Base-by-base conservation (phyloP, 352 stramenopile species). In the Phytophthora citricola region DNA sequence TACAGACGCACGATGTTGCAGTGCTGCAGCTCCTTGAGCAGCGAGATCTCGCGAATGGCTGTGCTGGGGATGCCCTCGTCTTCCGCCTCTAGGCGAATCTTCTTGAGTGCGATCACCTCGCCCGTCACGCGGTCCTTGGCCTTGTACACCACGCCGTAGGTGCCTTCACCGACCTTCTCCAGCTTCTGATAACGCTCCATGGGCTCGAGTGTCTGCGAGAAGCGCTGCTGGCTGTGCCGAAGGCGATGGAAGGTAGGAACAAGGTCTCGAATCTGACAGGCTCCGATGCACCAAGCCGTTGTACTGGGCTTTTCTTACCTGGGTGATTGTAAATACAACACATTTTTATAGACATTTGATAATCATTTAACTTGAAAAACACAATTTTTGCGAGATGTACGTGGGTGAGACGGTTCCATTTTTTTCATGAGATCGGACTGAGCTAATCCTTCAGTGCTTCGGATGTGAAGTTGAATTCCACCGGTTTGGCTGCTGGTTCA, bases 61-160 rank as follows among this genome's bases (percentile, higher is more conserved):
- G 97, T 99, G 62, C 98, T 97, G 32, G 98, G 98, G 67, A 99
- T 99, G 54, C 98, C 98, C 56, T 98, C 95, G 71, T 99, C 97
- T 55, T 98, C 91, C 41, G 97, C 97, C 76, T 99, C 98, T 38
- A 99, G 87, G 15, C 98, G 85, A 65, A 99, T 99, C 83, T 99
- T 99, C 85, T 99, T 99, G 46, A 99, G 83, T 31, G 98, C 98
- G 63, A 99, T 96, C 48, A 99, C 98, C 85, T 99, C 96, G 54
- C 97, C 96, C 50, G 87, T 97, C 50, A 93, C 80, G 60, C 87
- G 92, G 76, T 99, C 95, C 70, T 98, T 98, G 48, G 96, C 97
- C 76, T 99, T 99, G 92, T 99, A 99, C 26, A 99, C 98, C 17
- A 99, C 90, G 31, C 98, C 98, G 72, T 99, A 99, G 17, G 98